Conservation (phyloP, 1,139 yeast genomes). For the Scheffersomyces parashehatae region DNA sequence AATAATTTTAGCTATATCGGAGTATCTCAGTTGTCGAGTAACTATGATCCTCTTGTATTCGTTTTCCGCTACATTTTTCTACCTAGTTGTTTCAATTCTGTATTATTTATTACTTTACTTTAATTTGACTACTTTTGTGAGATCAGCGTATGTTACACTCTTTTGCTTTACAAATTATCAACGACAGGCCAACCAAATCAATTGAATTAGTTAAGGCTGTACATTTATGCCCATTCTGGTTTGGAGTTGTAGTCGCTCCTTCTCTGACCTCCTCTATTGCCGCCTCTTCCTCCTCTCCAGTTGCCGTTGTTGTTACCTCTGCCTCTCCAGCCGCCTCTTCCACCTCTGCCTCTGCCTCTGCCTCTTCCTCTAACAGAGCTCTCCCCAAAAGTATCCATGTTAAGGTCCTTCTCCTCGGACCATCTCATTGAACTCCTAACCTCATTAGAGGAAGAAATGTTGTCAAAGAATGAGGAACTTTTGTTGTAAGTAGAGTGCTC, state of each 20-base stretch:
- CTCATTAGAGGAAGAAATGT: slow-evolving; percentile 42
- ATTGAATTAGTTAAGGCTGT: neutral
- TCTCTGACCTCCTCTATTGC: slow-evolving; percentile 24
- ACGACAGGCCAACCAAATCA: neutral
- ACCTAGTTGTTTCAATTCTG: neutral
- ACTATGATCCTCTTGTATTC: too few relatives aligned
- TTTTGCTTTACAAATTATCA: too few relatives aligned
- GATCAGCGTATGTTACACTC: too few relatives aligned
- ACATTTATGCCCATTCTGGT: slow-evolving; percentile 42
- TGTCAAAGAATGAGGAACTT: slow-evolving; percentile 25
- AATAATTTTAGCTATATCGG: too few relatives aligned
- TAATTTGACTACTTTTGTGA: too few relatives aligned
- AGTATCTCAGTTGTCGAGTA: too few relatives aligned
- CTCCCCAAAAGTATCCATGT: slow-evolving; percentile 29
- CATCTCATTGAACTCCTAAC: slow-evolving; percentile 50
- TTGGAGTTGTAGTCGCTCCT: slow-evolving; percentile 27
- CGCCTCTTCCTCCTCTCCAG: slow-evolving; percentile 21
- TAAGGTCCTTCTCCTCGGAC: slow-evolving; percentile 55
- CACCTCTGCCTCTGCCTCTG: slow-evolving; percentile 35
- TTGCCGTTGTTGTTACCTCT: slow-evolving; percentile 26
- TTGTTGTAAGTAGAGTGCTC: slow-evolving; percentile 21
- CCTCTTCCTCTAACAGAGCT: slow-evolving; percentile 31
- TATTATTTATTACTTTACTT: neutral
- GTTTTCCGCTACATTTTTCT: neutral
- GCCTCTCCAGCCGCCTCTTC: slow-evolving; percentile 30